Evolutionary conservation across 768 basidiomycete species (phyloP).

Genomic region (Rhizopogon vinicolor): DNA sequence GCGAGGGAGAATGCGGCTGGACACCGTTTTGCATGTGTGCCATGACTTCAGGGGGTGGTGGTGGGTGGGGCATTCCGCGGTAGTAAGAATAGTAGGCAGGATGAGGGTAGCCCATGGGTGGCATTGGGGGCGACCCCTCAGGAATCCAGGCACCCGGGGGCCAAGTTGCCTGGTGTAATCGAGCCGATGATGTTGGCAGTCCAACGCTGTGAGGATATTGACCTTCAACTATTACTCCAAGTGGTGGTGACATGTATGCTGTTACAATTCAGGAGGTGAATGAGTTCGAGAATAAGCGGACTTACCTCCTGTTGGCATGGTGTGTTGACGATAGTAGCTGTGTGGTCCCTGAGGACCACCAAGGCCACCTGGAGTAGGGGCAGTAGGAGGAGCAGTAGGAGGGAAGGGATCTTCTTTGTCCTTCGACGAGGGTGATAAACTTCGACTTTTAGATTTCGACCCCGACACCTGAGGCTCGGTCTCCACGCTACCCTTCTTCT

Average conservation of each 20-base stretch:
- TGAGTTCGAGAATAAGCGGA: neutral
- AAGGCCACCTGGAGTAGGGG: constrained; percentile 14
- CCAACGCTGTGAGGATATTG: constrained; percentile 37
- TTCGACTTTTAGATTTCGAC: constrained; percentile 47
- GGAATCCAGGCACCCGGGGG: constrained; percentile 26
- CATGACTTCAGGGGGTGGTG: constrained; percentile 15
- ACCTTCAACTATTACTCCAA: constrained; percentile 36
- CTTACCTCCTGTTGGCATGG: constrained; percentile 40
- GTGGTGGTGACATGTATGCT: constrained; percentile 40
- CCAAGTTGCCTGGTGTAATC: constrained; percentile 41
- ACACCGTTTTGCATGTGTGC: constrained; percentile 19
- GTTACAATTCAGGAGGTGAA: constrained; percentile 4
- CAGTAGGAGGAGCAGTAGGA: constrained; percentile 28
- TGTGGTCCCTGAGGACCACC: constrained; percentile 34
- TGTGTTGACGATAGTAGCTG: constrained; percentile 67
- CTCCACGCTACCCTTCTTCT: constrained; percentile 16
- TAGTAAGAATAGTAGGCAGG: constrained; percentile 43
- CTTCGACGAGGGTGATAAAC: constrained; percentile 41
- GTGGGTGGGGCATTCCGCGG: constrained; percentile 27
- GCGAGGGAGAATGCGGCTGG: constrained; percentile 14
- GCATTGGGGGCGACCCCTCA: constrained; percentile 33
- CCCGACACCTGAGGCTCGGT: constrained; percentile 30
- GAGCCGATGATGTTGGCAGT: constrained; percentile 51
- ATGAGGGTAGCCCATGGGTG: constrained; percentile 32
- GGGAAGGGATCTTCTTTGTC: constrained; percentile 26